Evolutionary conservation across 164 flowering plant genomes (phyloP).

Genomic region (Umbilicus rupestris): DNA sequence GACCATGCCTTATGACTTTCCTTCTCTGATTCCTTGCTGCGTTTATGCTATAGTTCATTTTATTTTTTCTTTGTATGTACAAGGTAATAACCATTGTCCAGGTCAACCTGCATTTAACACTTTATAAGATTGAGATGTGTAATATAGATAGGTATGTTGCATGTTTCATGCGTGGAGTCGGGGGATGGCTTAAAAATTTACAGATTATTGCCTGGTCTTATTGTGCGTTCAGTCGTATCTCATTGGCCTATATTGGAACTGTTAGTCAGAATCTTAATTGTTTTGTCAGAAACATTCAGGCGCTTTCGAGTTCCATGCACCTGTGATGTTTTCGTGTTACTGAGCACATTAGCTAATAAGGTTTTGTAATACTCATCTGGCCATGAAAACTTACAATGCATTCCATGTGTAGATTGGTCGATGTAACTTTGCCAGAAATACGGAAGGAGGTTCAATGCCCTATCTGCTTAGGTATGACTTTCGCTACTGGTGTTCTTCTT

Average conservation of each 20-base stretch:
- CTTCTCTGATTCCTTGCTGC: not conserved
- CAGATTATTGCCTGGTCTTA: slow-evolving; percentile 31
- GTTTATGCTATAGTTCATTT: not conserved
- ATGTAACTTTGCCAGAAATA: slow-evolving; percentile 55
- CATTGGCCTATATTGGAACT: not conserved
- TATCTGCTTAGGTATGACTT: slow-evolving; percentile 33
- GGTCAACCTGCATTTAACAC: not conserved
- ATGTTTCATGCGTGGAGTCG: too few species aligned
- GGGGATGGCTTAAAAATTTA: too few species aligned
- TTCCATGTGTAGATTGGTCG: slow-evolving; percentile 8
- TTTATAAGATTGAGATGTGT: not conserved
- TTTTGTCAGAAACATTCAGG: not conserved
- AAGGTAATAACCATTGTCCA: not conserved
- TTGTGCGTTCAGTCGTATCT: not conserved
- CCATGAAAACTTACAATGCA: not conserved
- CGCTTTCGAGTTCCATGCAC: not conserved
- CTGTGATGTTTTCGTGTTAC: not conserved
- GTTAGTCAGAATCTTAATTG: not conserved
- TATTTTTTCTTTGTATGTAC: not conserved
- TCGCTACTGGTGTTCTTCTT: not conserved
- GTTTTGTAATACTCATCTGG: not conserved
- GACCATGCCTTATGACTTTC: not conserved
- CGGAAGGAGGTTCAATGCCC: slow-evolving; percentile 62
- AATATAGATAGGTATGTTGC: not conserved
- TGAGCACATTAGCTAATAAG: not conserved